phyloP scores from a whole-genome alignment of 2,329 filamentous ascomycete genomes.

The Fonsecaea pedrosoi region DNA sequence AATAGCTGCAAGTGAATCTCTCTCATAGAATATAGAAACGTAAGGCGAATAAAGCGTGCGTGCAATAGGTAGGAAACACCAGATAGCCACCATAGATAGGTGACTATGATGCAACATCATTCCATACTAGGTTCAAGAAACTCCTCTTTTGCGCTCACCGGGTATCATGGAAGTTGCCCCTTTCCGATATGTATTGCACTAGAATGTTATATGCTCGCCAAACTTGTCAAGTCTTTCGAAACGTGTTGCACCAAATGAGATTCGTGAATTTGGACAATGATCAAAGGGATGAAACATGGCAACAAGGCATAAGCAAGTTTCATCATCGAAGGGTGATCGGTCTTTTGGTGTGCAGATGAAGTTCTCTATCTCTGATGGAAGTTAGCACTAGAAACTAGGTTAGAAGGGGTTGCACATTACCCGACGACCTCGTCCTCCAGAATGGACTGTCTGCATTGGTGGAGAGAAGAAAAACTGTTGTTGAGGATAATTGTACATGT shows the following conservation, averaged over 20 bases:
- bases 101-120: constrained; percentile 1
- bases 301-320: not conserved
- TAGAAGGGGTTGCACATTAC: constrained; percentile 25
- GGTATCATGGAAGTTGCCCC: constrained; percentile 8
- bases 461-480: constrained; percentile 46
- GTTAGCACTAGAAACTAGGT: not conserved
- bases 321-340: not conserved
- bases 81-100: constrained; percentile 1
- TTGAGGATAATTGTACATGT: constrained; percentile 62
- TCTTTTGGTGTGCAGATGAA: not conserved
- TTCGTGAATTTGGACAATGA: constrained; percentile 4
- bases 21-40: constrained; percentile 6
- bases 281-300: constrained; percentile 4
- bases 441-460: constrained; percentile 50
- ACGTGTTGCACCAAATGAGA: constrained; percentile 5
- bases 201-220: constrained; percentile 16
- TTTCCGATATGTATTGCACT: constrained; percentile 11
- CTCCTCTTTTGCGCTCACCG: constrained; percentile 1
- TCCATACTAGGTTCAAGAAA: not conserved
- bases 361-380: not conserved
- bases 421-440: constrained; percentile 56
- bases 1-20: constrained; percentile 1
- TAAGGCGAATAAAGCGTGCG: not conserved
- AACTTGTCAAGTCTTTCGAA: not conserved
- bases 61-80: not conserved